Base-by-base conservation (phyloP, 345 rosid species). In the Acer campestre region DNA sequence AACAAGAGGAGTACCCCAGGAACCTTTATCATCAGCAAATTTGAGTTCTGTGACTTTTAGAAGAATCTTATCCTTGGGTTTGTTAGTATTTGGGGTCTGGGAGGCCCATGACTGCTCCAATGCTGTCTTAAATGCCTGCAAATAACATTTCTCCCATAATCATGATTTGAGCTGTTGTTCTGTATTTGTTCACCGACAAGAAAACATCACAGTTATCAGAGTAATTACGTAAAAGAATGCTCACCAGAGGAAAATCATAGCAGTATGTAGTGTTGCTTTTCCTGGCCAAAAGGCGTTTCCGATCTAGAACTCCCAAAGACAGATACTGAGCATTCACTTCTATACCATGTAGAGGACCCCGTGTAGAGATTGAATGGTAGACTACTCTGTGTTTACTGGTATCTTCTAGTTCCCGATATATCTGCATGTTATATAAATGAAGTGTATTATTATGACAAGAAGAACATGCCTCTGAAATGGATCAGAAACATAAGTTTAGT, bases 161-260 rank as follows among this genome's bases (percentile, higher is more conserved):
- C 35, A 75, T n/a, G 69, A 79, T 42, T 59, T 79, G 22, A 58
- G 62, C 68, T 22, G 17, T 46, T 64, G 66, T 17, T 42, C 64
- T 55, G n/a, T 70, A 42, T 55, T 67, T 66, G 69, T n/a, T 31
- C 61, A 77, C 18, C 14, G 64, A 68, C 62, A 51, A 3, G 22
- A 11, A 44, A 42, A 12, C 48, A 61, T 74, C 59, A 58, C 31
- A n/a, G 67, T 70, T 25, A 66, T 61, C 31, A 29, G 56, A 68
- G 51, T 22, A 70, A 80, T 49, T 11, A 75, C 31, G 56, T 40
- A 76, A 17, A 71, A 75, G 55, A 71, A 48, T 73, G 80, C 98
- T 84, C 62, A 97, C 98, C 92, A 94, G 79, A 48, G 98, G 99
- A 78, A 97, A 97, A 84, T 97, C 99, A 75, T 97, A 89, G 92